Evolutionary conservation across 192 early-diverging fungal genomes (phyloP).

Genomic region (Allomyces javanicus): DNA sequence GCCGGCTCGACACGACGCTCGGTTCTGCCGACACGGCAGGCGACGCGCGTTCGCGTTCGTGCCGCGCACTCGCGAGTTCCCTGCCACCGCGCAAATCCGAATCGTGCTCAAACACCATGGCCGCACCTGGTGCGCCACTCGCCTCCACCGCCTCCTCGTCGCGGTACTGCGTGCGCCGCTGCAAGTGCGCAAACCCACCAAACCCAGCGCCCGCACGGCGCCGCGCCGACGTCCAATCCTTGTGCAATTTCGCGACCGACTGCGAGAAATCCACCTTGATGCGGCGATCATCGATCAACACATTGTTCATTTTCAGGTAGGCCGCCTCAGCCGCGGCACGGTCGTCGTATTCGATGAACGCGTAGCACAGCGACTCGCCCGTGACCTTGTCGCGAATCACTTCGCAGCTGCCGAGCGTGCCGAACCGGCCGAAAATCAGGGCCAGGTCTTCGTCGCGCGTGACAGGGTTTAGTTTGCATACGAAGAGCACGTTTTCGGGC

Average conservation of each 20-base stretch:
- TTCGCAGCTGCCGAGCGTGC: conserved; percentile 69
- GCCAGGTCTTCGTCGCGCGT: conserved; percentile 80
- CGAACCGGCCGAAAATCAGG: conserved; percentile 84
- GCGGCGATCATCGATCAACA: conserved; percentile 82
- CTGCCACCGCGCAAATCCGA: neutral
- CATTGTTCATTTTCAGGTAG: conserved; percentile 93
- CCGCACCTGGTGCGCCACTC: conserved; percentile 10
- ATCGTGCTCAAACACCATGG: neutral
- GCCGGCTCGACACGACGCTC: neutral
- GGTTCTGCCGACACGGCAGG: neutral
- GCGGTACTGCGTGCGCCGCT: conserved; percentile 29
- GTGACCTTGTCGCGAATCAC: conserved; percentile 70
- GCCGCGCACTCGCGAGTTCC: neutral
- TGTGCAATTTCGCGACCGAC: conserved; percentile 65
- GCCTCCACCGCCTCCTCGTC: conserved; percentile 28
- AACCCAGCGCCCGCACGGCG: conserved; percentile 11
- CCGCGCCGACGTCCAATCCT: conserved; percentile 48
- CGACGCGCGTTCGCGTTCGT: neutral
- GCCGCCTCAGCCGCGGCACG: conserved; percentile 76
- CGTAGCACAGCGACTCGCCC: conserved; percentile 71
- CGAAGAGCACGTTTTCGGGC: conserved; percentile 90
- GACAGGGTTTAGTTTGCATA: conserved; percentile 79
- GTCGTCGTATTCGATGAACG: conserved; percentile 88
- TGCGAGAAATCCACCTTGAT: conserved; percentile 98
- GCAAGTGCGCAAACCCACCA: conserved; percentile 25